Conservation (phyloP, 768 basidiomycete species). For the Lactarius hengduanensis region DNA sequence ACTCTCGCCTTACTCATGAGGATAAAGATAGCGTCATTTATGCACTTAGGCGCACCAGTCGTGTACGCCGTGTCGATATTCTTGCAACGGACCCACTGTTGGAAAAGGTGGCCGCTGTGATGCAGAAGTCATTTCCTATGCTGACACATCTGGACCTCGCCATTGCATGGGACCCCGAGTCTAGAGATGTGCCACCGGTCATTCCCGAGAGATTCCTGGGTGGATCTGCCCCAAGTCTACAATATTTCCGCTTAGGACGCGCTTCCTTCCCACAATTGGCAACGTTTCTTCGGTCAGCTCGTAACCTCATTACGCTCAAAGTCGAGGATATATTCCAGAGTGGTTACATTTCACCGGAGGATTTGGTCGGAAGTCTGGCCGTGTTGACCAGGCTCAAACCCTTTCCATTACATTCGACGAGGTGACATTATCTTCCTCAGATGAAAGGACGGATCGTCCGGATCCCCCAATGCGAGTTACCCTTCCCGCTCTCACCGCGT, state of each 20-base stretch:
- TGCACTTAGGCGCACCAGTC: background rate
- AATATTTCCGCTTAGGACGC: background rate
- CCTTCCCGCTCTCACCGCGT: background rate
- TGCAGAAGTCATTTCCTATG: background rate
- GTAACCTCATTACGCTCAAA: background rate
- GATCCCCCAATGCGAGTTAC: background rate
- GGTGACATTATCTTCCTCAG: background rate
- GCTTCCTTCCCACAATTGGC: background rate
- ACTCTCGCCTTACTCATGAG: background rate
- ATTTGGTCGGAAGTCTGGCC: background rate
- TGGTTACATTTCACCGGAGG: constrained; percentile 2
- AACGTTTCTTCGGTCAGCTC: background rate
- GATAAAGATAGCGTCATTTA: background rate
- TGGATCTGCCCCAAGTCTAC: background rate
- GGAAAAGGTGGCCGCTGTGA: background rate
- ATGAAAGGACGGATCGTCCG: too few relatives aligned
- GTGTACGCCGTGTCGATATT: background rate
- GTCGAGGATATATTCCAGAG: background rate
- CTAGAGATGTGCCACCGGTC: background rate
- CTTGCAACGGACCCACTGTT: background rate
- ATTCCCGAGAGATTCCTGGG: background rate
- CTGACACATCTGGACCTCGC: background rate
- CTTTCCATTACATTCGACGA: background rate
- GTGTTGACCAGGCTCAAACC: background rate
- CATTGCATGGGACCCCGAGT: background rate